These are phyloP conservation scores for Phycomyces nitens DNA, from an alignment of 192 early-diverging fungal species.

Conservation along the genomic window DNA sequence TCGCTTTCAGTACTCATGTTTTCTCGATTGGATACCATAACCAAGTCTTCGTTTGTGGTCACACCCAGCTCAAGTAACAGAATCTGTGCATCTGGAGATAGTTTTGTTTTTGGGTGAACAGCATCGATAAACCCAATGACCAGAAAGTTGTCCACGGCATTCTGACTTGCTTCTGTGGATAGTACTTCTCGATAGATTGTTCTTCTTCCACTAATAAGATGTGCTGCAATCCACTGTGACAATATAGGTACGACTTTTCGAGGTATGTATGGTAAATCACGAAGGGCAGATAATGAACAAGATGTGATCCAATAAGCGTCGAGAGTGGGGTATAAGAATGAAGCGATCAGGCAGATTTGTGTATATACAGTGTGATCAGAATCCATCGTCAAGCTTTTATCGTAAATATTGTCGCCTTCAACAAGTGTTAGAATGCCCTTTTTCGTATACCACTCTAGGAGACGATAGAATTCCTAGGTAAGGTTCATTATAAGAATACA, in stretches of 20 bases:
- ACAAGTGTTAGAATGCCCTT: conserved; percentile 16
- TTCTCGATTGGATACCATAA: conserved; percentile 27
- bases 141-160: conserved; percentile 35
- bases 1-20: not conserved
- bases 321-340: conserved; percentile 34
- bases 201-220: conserved; percentile 36
- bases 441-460: conserved; percentile 15
- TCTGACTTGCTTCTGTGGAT: conserved; percentile 33
- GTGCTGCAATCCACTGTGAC: conserved; percentile 40
- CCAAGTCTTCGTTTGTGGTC: conserved; percentile 29
- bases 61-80: conserved; percentile 33
- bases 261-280: conserved; percentile 36
- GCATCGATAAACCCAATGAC: conserved; percentile 35
- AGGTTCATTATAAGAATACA: no score
- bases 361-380: conserved; percentile 20
- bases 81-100: conserved; percentile 36
- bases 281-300: conserved; percentile 40
- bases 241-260: conserved; percentile 38
- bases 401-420: conserved; percentile 3
- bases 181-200: conserved; percentile 39
- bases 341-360: conserved; percentile 33
- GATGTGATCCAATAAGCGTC: conserved; percentile 40
- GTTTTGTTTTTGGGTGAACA: conserved; percentile 27
- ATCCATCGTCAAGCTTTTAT: conserved; percentile 4
- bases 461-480: conserved; percentile 22